phyloP scores from a whole-genome alignment of 2,329 filamentous ascomycete genomes.

The Byssothecium circinans region DNA sequence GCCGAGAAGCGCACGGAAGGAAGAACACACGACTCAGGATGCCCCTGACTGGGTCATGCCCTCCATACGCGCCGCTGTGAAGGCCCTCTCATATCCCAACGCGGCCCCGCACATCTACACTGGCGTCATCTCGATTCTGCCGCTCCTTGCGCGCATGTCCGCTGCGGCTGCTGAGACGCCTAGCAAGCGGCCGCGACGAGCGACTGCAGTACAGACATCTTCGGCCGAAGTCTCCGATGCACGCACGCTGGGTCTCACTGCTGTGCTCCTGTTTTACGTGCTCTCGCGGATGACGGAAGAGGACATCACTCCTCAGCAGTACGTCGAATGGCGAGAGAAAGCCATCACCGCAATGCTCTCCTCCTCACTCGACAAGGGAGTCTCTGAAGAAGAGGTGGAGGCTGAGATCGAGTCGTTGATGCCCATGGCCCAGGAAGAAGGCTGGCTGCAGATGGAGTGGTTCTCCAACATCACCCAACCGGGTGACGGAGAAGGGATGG shows the following conservation, averaged over 20 bases:
- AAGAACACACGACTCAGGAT: conserved; percentile 15
- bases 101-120: conserved; percentile 74
- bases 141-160: conserved; percentile 35
- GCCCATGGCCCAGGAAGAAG: conserved; percentile 36
- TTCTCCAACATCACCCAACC: conserved; percentile 57
- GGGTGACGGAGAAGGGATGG: conserved; percentile 27
- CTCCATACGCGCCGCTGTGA: conserved; percentile 66
- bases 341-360: conserved; percentile 56
- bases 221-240: conserved; percentile 19
- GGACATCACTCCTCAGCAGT: conserved; percentile 34
- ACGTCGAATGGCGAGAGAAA: conserved; percentile 37
- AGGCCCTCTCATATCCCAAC: conserved; percentile 60
- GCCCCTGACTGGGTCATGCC: conserved; percentile 65
- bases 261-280: conserved; percentile 64
- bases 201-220: conserved; percentile 18
- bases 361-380: conserved; percentile 52
- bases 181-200: conserved; percentile 54
- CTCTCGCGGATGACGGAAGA: conserved; percentile 48
- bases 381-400: conserved; percentile 49
- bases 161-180: conserved; percentile 34
- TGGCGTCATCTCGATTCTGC: conserved; percentile 63
- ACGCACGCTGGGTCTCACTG: conserved; percentile 53
- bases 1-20: conserved; percentile 21
- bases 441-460: conserved; percentile 57
- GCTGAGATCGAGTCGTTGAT: conserved; percentile 38